These are phyloP conservation scores for Glarea lozoyensis DNA, from an alignment of 495 filamentous ascomycete species.

Conservation along the genomic window DNA sequence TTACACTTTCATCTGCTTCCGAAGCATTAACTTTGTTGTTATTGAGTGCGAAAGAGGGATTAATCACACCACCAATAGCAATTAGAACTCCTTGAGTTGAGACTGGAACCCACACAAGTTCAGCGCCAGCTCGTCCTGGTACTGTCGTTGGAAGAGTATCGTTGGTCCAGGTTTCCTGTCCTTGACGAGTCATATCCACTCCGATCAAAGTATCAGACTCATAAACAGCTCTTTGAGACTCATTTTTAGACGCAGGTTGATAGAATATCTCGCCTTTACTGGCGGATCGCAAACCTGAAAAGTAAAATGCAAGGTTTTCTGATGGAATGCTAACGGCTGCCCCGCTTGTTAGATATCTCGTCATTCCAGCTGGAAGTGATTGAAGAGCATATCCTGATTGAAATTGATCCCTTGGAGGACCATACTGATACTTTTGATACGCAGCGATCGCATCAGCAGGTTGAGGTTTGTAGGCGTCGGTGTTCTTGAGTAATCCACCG, in stretches of 20 bases:
- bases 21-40: slow-evolving; percentile 18
- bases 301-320: slow-evolving; percentile 66
- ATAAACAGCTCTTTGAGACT: slow-evolving; percentile 24
- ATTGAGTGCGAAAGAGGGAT: slow-evolving; percentile 31
- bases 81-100: slow-evolving; percentile 53
- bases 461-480: slow-evolving; percentile 22
- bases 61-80: slow-evolving; percentile 56
- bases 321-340: slow-evolving; percentile 56
- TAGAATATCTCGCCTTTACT: slow-evolving; percentile 37
- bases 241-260: slow-evolving; percentile 17
- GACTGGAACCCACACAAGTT: slow-evolving; percentile 64
- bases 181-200: slow-evolving; percentile 47
- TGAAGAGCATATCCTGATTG: slow-evolving; percentile 28
- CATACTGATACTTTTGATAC: slow-evolving; percentile 46
- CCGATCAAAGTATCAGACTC: slow-evolving; percentile 46
- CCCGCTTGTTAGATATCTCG: slow-evolving; percentile 56
- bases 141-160: slow-evolving; percentile 40
- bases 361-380: slow-evolving; percentile 36
- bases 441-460: slow-evolving; percentile 28
- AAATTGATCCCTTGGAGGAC: slow-evolving; percentile 31
- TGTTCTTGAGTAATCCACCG: slow-evolving; percentile 31
- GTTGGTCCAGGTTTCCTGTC: slow-evolving; percentile 45
- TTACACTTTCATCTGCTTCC: slow-evolving; percentile 36
- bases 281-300: slow-evolving; percentile 48
- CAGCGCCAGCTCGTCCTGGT: slow-evolving; percentile 48